Evolutionary conservation across 1,284 basidiomycete species (phyloP).

Genomic region (Golubevia pallescens): DNA sequence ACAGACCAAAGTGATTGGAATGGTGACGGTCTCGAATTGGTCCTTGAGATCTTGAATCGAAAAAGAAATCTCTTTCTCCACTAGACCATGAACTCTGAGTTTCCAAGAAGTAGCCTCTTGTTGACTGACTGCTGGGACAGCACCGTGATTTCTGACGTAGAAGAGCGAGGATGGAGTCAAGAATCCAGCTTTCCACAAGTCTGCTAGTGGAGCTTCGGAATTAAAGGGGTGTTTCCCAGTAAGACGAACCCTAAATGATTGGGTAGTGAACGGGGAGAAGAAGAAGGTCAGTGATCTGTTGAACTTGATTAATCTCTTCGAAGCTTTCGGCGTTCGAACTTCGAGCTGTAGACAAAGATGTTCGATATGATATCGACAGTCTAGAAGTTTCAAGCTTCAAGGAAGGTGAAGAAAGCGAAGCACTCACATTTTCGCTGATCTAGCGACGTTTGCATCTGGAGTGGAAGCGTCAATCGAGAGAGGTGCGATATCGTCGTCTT

Average conservation of each 20-base stretch:
- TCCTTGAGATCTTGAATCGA: conserved; percentile 65
- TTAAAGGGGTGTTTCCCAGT: conserved; percentile 71
- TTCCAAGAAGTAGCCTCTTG: conserved; percentile 68
- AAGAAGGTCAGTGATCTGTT: neutral
- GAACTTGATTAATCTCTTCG: neutral
- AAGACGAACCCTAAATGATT: conserved; percentile 19
- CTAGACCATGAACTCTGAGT: conserved; percentile 68
- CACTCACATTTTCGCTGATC: conserved; percentile 37
- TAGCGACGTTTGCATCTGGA: conserved; percentile 46
- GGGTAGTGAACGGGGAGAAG: neutral
- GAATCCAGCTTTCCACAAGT: conserved; percentile 70
- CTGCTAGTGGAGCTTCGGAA: conserved; percentile 69
- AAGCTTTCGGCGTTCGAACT: neutral
- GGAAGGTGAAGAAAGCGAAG: neutral
- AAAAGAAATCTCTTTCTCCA: conserved; percentile 30
- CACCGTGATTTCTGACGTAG: conserved; percentile 75
- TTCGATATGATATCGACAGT: no score
- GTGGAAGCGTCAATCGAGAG: conserved; percentile 39
- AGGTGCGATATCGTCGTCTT: conserved; percentile 21
- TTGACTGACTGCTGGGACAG: conserved; percentile 69
- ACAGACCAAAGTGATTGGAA: conserved; percentile 74
- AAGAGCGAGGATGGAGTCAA: conserved; percentile 73
- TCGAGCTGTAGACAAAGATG: no score
- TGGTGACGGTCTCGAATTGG: conserved; percentile 70
- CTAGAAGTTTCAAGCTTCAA: neutral